Conservation (phyloP, 108 stramenopile species). For the Conticribra weissflogii region DNA sequence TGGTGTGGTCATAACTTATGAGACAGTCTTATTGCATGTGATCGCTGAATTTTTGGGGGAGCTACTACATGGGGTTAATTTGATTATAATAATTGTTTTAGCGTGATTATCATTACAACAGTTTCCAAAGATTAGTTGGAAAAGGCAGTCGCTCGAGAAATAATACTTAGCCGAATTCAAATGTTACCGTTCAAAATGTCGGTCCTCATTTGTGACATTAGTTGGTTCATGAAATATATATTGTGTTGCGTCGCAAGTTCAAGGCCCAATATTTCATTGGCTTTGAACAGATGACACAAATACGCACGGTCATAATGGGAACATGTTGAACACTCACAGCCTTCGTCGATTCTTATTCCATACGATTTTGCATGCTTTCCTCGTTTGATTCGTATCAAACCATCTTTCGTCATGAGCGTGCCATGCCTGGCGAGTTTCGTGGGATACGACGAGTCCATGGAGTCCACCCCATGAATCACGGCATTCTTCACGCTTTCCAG, state of each 20-base stretch:
- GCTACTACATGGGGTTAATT: too few species aligned
- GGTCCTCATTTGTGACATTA: constrained; percentile 48
- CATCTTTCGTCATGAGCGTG: constrained; percentile 52
- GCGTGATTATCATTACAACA: too few species aligned
- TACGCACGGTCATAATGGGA: constrained; percentile 54
- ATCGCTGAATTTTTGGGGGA: too few species aligned
- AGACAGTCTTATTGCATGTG: too few species aligned
- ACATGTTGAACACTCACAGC: constrained; percentile 52
- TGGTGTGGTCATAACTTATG: too few species aligned
- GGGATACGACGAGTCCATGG: constrained; percentile 64
- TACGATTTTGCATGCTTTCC: constrained; percentile 34
- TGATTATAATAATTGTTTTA: too few species aligned
- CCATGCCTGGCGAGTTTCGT: constrained; percentile 65
- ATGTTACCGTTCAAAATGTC: constrained; percentile 49
- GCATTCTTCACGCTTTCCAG: constrained; percentile 38
- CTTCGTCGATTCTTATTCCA: constrained; percentile 44
- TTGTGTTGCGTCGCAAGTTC: constrained; percentile 56
- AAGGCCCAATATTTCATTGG: constrained; percentile 47
- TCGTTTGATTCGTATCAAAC: constrained; percentile 47
- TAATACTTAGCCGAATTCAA: background rate
- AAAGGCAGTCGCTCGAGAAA: background rate
- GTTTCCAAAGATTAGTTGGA: too few species aligned
- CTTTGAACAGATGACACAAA: constrained; percentile 59
- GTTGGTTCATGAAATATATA: constrained; percentile 57
- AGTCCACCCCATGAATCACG: constrained; percentile 53